These are phyloP conservation scores for Onygena corvina DNA, from an alignment of 2,329 filamentous ascomycete genomes.

Conservation along the genomic window DNA sequence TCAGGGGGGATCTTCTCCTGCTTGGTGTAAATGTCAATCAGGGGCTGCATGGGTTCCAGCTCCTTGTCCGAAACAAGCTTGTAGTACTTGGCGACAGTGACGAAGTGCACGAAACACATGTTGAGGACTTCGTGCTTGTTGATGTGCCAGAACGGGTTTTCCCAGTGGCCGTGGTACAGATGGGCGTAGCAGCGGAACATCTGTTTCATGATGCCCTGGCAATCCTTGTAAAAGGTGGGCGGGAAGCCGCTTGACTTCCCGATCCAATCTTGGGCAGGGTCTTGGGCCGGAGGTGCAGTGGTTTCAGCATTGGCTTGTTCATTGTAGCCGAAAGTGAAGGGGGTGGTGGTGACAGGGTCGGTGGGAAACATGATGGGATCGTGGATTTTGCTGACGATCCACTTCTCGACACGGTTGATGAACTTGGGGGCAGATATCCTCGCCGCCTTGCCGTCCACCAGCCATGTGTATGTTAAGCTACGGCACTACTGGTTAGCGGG, in stretches of 20 bases:
- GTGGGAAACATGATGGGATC: conserved; percentile 85
- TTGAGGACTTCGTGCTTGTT: conserved; percentile 62
- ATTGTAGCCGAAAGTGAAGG: conserved; percentile 28
- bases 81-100: conserved; percentile 66
- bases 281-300: conserved; percentile 36
- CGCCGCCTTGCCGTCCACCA: conserved; percentile 77
- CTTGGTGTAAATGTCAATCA: conserved; percentile 83
- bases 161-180: conserved; percentile 92
- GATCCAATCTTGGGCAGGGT: conserved; percentile 62
- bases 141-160: conserved; percentile 71
- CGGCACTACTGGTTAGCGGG: conserved; percentile 8
- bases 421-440: conserved; percentile 89
- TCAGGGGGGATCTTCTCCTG: conserved; percentile 77
- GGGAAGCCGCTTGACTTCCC: conserved; percentile 91
- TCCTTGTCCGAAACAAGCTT: conserved; percentile 80
- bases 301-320: conserved; percentile 40
- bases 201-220: conserved; percentile 88
- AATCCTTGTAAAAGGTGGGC: conserved; percentile 74
- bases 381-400: conserved; percentile 92
- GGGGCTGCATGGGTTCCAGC: conserved; percentile 86
- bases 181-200: conserved; percentile 99
- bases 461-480: conserved; percentile 92
- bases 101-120: conserved; percentile 77
- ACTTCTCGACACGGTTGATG: conserved; percentile 89
- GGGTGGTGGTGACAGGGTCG: conserved; percentile 54